Conservation (phyloP, 176 grass and related monocot species). For the Guadua angustifolia region DNA sequence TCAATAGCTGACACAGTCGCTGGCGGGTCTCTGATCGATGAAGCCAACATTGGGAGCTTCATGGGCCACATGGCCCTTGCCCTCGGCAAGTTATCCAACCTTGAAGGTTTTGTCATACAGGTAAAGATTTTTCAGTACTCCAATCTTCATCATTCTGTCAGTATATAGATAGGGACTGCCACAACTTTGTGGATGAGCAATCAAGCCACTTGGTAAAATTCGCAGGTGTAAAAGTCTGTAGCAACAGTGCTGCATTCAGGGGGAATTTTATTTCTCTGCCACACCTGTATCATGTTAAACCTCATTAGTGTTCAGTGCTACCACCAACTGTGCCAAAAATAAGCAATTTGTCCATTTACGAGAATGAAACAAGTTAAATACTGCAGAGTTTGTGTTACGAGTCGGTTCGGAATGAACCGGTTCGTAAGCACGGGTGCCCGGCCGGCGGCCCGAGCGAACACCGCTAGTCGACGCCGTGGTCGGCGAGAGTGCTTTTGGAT, state of each 20-base stretch:
- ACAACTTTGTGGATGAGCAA: slow-evolving; percentile 9
- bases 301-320: slow-evolving; percentile 15
- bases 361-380: neutral
- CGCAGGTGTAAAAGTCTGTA: neutral
- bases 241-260: neutral
- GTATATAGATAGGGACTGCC: neutral
- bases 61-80: slow-evolving; percentile 87
- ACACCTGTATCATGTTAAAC: neutral
- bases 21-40: slow-evolving; percentile 52
- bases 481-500: no score
- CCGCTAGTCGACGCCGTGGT: no score
- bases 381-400: no score
- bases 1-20: slow-evolving; percentile 68
- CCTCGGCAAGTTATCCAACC: slow-evolving; percentile 74
- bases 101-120: slow-evolving; percentile 91
- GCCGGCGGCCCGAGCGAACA: no score
- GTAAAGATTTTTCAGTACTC: slow-evolving; percentile 40
- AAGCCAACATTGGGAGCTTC: slow-evolving; percentile 54
- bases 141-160: neutral
- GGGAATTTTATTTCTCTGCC: slow-evolving; percentile 12
- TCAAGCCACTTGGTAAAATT: neutral
- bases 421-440: no score
- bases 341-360: slow-evolving; percentile 16
- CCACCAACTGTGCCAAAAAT: neutral
- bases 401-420: no score